These are phyloP conservation scores for Hibiscus tridactylites DNA, from an alignment of 345 rosid genomes.

Conservation along the genomic window DNA sequence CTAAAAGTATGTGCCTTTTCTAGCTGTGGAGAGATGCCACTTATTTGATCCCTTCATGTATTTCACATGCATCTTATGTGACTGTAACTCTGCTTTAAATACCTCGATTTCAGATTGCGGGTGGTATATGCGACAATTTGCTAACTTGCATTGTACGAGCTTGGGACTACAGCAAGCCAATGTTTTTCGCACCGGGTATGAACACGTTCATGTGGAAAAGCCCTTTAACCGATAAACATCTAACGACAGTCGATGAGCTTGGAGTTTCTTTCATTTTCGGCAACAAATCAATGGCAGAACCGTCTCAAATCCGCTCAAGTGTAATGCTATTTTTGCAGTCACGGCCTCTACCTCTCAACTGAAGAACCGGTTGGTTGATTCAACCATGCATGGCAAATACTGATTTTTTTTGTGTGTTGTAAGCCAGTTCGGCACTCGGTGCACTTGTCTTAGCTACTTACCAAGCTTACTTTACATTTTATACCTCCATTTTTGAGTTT, in stretches of 20 bases:
- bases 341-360: slow-evolving; percentile 26
- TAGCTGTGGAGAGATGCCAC: neutral
- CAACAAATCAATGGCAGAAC: slow-evolving; percentile 92
- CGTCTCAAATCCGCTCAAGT: slow-evolving; percentile 69
- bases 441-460: neutral
- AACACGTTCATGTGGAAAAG: slow-evolving; percentile 88
- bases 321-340: slow-evolving; percentile 67
- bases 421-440: neutral
- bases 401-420: neutral
- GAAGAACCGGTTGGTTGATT: slow-evolving; percentile 6
- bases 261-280: slow-evolving; percentile 85
- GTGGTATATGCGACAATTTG: slow-evolving; percentile 91
- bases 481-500: neutral
- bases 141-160: slow-evolving; percentile 83
- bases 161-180: slow-evolving; percentile 80
- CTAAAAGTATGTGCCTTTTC: neutral
- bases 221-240: slow-evolving; percentile 87
- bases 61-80: neutral
- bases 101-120: slow-evolving; percentile 58
- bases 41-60: neutral
- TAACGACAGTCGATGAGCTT: slow-evolving; percentile 69
- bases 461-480: neutral
- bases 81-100: neutral
- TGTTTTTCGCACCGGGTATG: slow-evolving; percentile 84
- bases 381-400: neutral